Evolutionary conservation across 164 flowering plant species (phyloP), one percentile per base, ranked within the genome.

Genomic region (Echeveria elegans): DNA sequence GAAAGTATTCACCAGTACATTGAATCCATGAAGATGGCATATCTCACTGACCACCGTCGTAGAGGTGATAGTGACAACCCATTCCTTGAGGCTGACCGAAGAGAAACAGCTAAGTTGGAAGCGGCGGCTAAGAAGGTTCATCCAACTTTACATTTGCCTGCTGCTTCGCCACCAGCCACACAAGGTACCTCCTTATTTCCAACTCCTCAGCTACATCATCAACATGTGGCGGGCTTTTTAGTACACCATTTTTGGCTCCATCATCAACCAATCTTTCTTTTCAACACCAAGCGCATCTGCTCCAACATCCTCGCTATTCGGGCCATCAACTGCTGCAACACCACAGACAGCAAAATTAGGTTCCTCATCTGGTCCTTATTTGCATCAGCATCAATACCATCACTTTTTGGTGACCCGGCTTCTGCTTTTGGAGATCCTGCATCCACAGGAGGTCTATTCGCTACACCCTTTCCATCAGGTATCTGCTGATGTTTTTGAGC

Each of bases 51-150:
- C 62, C 97, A 91, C 72, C 93, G 96, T 19, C 94, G 82, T 14
- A 77, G 86, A 37, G 97, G 99, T 12, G 90, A 88, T 69, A 87
- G 70, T 19, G 83, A 80, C 67, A 86, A 95, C 78, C 99, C 99
- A 12, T 95, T 95, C 80, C 90, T 95, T 50, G 99, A 89, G 80
- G 99, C 97, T 34, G 37, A 34, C 37, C 37, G 94, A 34, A 79
- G 99, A 32, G 92, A 88, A 80, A 84, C 85, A n/a, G 96, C 99
- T 62, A 89, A 84, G 79, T 87, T 78, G 72, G 97, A 91, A 80
- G 99, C 92, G 66, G 97, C 97, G 68, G 90, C 97, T 32, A 82
- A 82, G 73, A 82, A 97, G 77, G 94, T 85, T 21, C 99, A 95
- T 74, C 97, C 97, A 66, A 92, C 97, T 41, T 74, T 86, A 72